A percentile compares a stretch with the other conserved stretches of the same genome.
phyloP scores from a whole-genome alignment of 2,329 filamentous ascomycete genomes.

The Fusarium nisikadoi region DNA sequence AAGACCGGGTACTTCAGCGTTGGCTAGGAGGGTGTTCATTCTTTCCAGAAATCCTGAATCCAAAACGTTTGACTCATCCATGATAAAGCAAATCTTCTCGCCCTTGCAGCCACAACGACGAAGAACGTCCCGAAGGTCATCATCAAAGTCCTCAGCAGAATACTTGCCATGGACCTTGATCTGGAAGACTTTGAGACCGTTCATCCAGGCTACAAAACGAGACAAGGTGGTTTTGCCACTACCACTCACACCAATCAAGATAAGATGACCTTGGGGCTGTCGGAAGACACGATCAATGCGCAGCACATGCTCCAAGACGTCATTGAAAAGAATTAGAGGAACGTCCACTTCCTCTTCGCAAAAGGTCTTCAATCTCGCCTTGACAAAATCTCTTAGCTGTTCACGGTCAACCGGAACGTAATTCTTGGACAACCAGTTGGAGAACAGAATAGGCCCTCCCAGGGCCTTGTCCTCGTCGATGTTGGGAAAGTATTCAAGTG shows the following conservation, averaged over 20 bases:
- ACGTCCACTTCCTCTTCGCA: slow-evolving; percentile 99
- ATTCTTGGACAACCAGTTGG: slow-evolving; percentile 99
- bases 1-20: slow-evolving; percentile 97
- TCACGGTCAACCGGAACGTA: slow-evolving; percentile 97
- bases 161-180: slow-evolving; percentile 99
- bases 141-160: slow-evolving; percentile 97
- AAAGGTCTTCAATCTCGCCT: slow-evolving; percentile 95
- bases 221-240: slow-evolving; percentile 98
- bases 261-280: slow-evolving; percentile 97
- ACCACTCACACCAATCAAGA: slow-evolving; percentile 97
- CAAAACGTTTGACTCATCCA: slow-evolving; percentile 98
- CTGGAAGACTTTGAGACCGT: slow-evolving; percentile 97
- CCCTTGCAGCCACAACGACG: slow-evolving; percentile 96
- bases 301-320: slow-evolving; percentile 96
- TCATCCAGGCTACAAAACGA: slow-evolving; percentile 99
- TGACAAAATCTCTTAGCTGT: slow-evolving; percentile 95
- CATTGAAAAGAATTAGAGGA: slow-evolving; percentile 98
- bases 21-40: slow-evolving; percentile 98
- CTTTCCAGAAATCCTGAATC: slow-evolving; percentile 98
- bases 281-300: slow-evolving; percentile 99
- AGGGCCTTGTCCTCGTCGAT: slow-evolving; percentile 91
- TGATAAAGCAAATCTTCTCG: slow-evolving; percentile 99
- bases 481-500: slow-evolving; percentile 92
- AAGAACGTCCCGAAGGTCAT: slow-evolving; percentile 93
- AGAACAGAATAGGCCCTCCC: slow-evolving; percentile 94